Evolutionary conservation across 495 filamentous ascomycete genomes (phyloP), one percentile per base, ranked within the genome.

Genomic region (Parmelia sp.): DNA sequence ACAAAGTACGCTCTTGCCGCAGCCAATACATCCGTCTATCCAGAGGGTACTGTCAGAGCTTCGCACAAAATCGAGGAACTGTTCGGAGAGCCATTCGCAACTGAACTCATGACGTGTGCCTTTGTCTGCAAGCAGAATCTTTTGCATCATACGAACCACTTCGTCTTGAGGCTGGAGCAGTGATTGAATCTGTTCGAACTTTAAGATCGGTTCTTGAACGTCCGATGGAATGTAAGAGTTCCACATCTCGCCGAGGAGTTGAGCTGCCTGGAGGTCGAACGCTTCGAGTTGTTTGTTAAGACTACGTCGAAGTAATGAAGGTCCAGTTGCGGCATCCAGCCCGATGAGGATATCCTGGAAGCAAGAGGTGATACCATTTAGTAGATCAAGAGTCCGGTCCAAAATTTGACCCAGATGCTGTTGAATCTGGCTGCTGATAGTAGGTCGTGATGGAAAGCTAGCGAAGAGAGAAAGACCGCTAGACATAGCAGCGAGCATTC

Each of bases 21-120:
- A 56, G 23, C 51, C 51, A 17, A 56, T 21, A 19, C 25, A n/a
- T 29, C 51, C 51, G 9, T 56, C 51, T 25, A 56, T 25, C 25
- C 51, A 56, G 31, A 56, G 27, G 4, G 19, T 17, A 10, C 8
- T 56, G 31, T 56, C 51, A 25, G 51, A 56, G 51, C 51, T 27
- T 6, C 51, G 51, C 51, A 56, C 4, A 17, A 56, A 56, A n/a
- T 56, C 51, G 8, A 56, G 51, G 17, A 56, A 35, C 10, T 11
- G n/a, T 19, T 56, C 19, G 51, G 51, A 56, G 51, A 56, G 27
- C 51, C 51, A 56, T n/a, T 56, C 51, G 19, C 51, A 56, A 3
- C 14, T 56, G 21, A 56, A 56, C n/a, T 56, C 51, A 25, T 27
- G 25, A 9, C 31, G 51, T n/a, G 31, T 25, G 51, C 5, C n/a